phyloP scores from a whole-genome alignment of 768 basidiomycete species.

The Leccinum aurantiacum region DNA sequence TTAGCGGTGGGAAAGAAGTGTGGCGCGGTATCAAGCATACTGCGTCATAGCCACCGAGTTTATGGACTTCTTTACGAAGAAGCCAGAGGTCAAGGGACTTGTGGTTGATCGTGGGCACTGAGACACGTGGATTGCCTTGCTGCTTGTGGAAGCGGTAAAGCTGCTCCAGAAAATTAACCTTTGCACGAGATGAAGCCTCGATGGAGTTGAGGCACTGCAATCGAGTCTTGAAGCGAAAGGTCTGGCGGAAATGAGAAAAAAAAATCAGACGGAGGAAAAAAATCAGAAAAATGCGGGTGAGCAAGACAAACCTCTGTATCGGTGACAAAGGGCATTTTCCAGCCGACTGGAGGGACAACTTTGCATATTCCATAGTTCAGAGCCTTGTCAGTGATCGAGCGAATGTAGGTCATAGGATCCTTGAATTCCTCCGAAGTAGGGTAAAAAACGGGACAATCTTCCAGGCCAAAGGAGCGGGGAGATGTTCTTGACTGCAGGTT shows the following conservation, averaged over 20 bases:
- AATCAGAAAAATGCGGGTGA: conserved; percentile 27
- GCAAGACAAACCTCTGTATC: conserved; percentile 78
- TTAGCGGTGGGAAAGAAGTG: conserved; percentile 28
- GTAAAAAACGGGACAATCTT: conserved; percentile 87
- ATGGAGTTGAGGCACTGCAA: conserved; percentile 94
- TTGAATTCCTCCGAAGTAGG: conserved; percentile 90
- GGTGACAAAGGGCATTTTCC: conserved; percentile 96
- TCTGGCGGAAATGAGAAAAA: conserved; percentile 39
- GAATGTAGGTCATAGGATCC: conserved; percentile 93
- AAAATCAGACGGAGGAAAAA: conserved; percentile 20
- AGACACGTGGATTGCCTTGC: conserved; percentile 86
- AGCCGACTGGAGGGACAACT: conserved; percentile 87
- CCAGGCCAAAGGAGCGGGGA: conserved; percentile 78
- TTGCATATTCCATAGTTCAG: conserved; percentile 90
- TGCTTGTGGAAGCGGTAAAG: conserved; percentile 96
- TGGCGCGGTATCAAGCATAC: conserved; percentile 46
- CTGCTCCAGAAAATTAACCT: conserved; percentile 96
- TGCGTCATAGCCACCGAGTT: conserved; percentile 82
- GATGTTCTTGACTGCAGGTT: conserved; percentile 38
- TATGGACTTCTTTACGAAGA: conserved; percentile 87
- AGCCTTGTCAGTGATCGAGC: conserved; percentile 70
- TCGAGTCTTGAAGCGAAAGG: conserved; percentile 94
- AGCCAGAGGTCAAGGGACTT: conserved; percentile 93
- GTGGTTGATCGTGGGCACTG: conserved; percentile 92
- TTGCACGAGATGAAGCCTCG: conserved; percentile 94